Evolutionary conservation across 805 yeast species (phyloP).

Genomic region (Metschnikowia cerradonensis): DNA sequence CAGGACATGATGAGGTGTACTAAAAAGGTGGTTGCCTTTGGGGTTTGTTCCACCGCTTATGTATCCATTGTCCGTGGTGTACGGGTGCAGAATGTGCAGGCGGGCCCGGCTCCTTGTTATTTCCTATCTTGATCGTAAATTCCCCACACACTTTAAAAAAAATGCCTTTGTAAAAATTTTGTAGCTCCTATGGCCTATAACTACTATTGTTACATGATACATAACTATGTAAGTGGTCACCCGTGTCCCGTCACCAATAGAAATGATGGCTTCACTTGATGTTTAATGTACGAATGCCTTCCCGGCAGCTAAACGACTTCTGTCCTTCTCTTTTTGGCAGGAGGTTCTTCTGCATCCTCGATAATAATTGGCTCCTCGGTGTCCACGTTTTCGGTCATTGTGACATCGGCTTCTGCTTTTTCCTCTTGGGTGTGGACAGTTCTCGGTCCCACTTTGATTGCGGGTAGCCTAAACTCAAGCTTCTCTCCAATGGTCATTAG

Average conservation of each 20-base stretch:
- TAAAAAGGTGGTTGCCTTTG: not conserved
- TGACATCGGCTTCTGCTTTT: not conserved
- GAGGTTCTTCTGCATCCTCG: constrained; percentile 12
- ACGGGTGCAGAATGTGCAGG: constrained; percentile 4
- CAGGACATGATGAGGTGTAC: constrained; percentile 16
- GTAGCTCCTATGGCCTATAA: not conserved
- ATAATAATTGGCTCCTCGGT: not conserved
- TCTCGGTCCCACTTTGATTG: constrained; percentile 14
- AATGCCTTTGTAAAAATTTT: not conserved
- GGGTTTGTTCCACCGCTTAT: constrained; percentile 3
- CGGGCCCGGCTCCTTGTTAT: not conserved
- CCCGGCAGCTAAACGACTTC: constrained; percentile 2
- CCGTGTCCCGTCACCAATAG: not conserved
- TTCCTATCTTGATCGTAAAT: not conserved
- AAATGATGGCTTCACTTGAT: not conserved
- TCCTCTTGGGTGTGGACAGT: not conserved
- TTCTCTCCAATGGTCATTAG: constrained; percentile 34
- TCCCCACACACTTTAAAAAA: not conserved
- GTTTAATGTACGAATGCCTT: not conserved
- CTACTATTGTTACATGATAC: no score
- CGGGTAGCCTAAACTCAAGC: constrained; percentile 13
- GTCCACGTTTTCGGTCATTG: constrained; percentile 3
- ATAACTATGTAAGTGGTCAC: not conserved
- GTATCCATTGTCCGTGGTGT: constrained; percentile 1
- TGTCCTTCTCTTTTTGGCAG: constrained; percentile 13